Evolutionary conservation across 1,284 basidiomycete genomes (phyloP).

Genomic region (Bjerkandera adusta): DNA sequence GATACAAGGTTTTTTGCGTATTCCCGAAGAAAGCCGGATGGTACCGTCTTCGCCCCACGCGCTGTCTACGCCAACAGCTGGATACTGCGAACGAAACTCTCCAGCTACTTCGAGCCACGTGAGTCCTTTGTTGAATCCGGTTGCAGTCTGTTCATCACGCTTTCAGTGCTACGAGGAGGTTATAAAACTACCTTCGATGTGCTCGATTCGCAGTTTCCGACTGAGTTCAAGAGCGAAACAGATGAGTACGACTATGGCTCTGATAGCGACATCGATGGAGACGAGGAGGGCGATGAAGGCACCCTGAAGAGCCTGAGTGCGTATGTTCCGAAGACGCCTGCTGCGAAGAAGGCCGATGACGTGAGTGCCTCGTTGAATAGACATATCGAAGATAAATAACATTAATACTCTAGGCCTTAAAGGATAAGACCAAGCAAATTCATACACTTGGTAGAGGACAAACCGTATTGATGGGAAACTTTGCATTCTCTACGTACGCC

Average conservation of each 20-base stretch:
- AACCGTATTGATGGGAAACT: conserved; percentile 18
- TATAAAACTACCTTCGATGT: conserved; percentile 15
- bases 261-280: conserved; percentile 13
- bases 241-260: conserved; percentile 15
- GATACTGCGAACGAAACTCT: conserved; percentile 5
- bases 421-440: not conserved
- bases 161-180: conserved; percentile 16
- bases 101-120: conserved; percentile 16
- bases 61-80: conserved; percentile 17
- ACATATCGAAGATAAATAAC: no score
- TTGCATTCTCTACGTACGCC: conserved; percentile 21
- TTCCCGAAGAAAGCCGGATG: conserved; percentile 10
- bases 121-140: not conserved
- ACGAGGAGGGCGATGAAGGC: conserved; percentile 1
- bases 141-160: not conserved
- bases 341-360: not conserved
- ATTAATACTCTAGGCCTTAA: no score
- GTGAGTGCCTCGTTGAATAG: not conserved
- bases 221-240: not conserved
- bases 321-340: not conserved
- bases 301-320: conserved; percentile 1
- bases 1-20: conserved; percentile 18
- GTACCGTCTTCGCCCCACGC: conserved; percentile 12
- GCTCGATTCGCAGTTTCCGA: conserved; percentile 10
- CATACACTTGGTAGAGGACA: not conserved